Base-by-base conservation (phyloP, 2,329 filamentous ascomycete genomes). In the Xylariales sp. region DNA sequence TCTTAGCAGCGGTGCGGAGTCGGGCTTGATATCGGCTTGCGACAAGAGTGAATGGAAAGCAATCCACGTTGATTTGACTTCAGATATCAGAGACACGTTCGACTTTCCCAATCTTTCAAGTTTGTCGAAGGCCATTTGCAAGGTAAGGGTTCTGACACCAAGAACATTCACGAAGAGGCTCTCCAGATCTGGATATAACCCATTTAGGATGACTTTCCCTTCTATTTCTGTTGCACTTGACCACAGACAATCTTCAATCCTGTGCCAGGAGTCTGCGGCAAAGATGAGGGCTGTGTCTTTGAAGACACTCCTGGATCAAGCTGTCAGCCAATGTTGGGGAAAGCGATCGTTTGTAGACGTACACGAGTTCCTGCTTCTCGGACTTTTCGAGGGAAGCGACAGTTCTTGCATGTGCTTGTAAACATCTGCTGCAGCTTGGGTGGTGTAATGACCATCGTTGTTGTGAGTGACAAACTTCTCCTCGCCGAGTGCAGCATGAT, bases 21-120 rank as follows among this genome's bases (percentile, higher is more conserved):
- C n/a, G 16, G 36, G 43, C 19, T 38, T 2, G n/a, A 5, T n/a
- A 35, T 27, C 0, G 32, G 35, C 1, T 18, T 6, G 7, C 5
- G 42, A 39, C 2, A 69, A 45, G 1, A 66, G 46, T 0, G 59
- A 58, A 31, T 60, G 66, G 15, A 67, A 44, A 18, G 18, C 15
- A 5, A 6, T 12, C 14, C 21, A 28, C n/a, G 22, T 28, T 14
- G 6, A 6, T 25, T 38, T 38, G 3, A 38, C 15, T 7, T 32
- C 9, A 7, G 7, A 7, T 18, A 24, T 18, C 8, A 24, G 29
- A 15, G 16, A 11, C 5, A 12, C 7, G 3, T 2, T 4, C 15
- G 8, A 15, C 3, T 38, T 19, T 8, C 31, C 47, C 8, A 52
- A 42, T 3, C 54, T 38, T 5, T 48, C 53, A 10, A 66, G 49